Evolutionary conservation across 768 basidiomycete species (phyloP).

Genomic region (Amanita exitialis): DNA sequence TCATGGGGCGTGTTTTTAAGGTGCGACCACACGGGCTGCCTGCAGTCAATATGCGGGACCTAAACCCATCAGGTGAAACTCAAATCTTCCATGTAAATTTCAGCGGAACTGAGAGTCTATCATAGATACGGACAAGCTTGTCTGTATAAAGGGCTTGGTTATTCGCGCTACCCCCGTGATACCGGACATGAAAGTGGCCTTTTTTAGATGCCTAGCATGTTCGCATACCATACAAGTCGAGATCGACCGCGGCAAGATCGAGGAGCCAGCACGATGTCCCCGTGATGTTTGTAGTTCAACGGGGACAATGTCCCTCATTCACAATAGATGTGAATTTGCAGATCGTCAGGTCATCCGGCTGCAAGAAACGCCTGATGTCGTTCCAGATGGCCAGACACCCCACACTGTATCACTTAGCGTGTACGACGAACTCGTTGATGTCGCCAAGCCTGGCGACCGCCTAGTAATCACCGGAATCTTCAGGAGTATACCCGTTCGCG

Average conservation of each 20-base stretch:
- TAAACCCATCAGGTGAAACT: conserved; percentile 83
- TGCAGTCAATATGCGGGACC: conserved; percentile 85
- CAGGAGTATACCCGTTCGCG: conserved; percentile 89
- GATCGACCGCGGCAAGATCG: conserved; percentile 96
- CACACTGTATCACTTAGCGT: conserved; percentile 95
- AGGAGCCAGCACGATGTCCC: conserved; percentile 86
- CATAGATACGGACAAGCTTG: conserved; percentile 94
- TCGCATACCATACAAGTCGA: conserved; percentile 96
- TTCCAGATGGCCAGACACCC: conserved; percentile 97
- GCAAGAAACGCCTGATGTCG: conserved; percentile 96
- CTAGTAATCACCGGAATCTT: conserved; percentile 89
- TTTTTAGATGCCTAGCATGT: conserved; percentile 95
- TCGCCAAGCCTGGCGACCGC: conserved; percentile 93
- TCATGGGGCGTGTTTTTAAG: conserved; percentile 84
- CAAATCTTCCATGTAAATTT: background rate
- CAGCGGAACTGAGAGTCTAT: background rate
- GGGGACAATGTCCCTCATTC: conserved; percentile 90
- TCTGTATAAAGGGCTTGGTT: conserved; percentile 92
- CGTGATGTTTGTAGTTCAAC: conserved; percentile 84
- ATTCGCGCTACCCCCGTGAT: conserved; percentile 97
- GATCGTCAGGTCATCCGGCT: conserved; percentile 92
- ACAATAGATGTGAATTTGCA: conserved; percentile 95
- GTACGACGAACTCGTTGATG: conserved; percentile 97
- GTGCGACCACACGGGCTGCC: conserved; percentile 84
- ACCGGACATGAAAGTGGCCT: conserved; percentile 98